These are phyloP conservation scores for Catharanthus roseus DNA, from an alignment of 257 asterid genomes.

Conservation along the genomic window DNA sequence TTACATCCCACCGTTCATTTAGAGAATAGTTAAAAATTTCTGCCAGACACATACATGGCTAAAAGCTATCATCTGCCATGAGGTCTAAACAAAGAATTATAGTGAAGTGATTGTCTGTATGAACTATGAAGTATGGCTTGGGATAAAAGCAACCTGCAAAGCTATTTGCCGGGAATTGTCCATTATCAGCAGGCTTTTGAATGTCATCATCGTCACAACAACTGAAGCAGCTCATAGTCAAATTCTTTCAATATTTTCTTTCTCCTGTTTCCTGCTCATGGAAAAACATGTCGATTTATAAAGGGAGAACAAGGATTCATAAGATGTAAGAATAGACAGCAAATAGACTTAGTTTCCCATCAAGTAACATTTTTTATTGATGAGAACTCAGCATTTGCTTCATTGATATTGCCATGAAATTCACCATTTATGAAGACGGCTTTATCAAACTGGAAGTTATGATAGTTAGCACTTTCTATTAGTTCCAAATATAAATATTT, in stretches of 20 bases:
- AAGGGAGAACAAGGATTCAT: background rate
- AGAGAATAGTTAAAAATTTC: background rate
- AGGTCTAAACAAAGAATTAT: constrained; percentile 3
- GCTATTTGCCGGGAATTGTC: constrained; percentile 41
- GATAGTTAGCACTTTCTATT: background rate
- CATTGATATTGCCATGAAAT: background rate
- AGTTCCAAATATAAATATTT: background rate
- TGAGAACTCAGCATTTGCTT: background rate
- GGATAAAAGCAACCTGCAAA: constrained; percentile 41
- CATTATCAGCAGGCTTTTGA: constrained; percentile 57
- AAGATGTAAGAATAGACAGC: background rate
- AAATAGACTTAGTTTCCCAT: background rate
- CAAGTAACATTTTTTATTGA: background rate
- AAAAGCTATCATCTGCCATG: background rate
- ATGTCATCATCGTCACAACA: constrained; percentile 61
- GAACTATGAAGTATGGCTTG: background rate
- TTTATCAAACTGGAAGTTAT: background rate
- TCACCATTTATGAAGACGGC: background rate
- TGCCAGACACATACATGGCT: background rate
- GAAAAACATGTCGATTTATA: background rate
- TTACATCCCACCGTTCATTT: background rate
- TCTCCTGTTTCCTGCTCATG: constrained; percentile 2
- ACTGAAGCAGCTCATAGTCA: constrained; percentile 58
- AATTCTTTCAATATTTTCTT: constrained; percentile 11
- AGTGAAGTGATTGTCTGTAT: background rate